Base-by-base conservation (phyloP, 768 basidiomycete genomes). In the Phanerochaete carnosa region DNA sequence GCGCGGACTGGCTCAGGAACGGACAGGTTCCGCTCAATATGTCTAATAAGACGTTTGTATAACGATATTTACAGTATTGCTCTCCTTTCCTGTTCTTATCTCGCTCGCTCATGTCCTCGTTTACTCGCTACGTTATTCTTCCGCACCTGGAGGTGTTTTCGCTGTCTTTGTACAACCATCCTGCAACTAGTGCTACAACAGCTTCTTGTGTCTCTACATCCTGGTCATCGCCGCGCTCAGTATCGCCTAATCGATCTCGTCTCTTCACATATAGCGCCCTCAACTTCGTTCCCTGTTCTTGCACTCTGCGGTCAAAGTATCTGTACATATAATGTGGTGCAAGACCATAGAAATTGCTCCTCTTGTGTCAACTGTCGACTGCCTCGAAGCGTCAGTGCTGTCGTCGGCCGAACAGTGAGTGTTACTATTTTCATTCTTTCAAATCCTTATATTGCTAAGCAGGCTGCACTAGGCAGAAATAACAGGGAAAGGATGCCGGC, bases 111-210 rank as follows among this genome's bases (percentile, higher is more conserved):
- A 57, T 58, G 61, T 62, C 54, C 33, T 65, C 64, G 65, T 66
- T 66, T 62, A 57, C 66, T 69, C 67, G 64, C 56, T 68, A 65
- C 63, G 65, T 61, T 61, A 53, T 60, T 54, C 32, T 62, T 55
- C 57, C 43, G 51, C 35, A 62, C 46, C 60, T 57, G 66, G 66
- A 67, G 63, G 63, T 64, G 64, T 62, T 58, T 50, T 60, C 55
- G 49, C 57, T 62, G 61, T 62, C 61, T 65, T 57, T 71, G 70
- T 71, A 71, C 62, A 67, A 71, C 61, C 54, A 65, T 35, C 68
- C 66, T 66, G 67, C 70, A 66, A 63, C 39, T 66, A 67, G 64
- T 69, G 68, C 65, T 55, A 62, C 61, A 61, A 64, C 67, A 65
- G 60, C 61, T 28, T 59, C 61, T 58, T 59, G 65, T 63, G 45